Conservation (phyloP, 1,284 basidiomycete genomes). For the Pholiota adiposa region DNA sequence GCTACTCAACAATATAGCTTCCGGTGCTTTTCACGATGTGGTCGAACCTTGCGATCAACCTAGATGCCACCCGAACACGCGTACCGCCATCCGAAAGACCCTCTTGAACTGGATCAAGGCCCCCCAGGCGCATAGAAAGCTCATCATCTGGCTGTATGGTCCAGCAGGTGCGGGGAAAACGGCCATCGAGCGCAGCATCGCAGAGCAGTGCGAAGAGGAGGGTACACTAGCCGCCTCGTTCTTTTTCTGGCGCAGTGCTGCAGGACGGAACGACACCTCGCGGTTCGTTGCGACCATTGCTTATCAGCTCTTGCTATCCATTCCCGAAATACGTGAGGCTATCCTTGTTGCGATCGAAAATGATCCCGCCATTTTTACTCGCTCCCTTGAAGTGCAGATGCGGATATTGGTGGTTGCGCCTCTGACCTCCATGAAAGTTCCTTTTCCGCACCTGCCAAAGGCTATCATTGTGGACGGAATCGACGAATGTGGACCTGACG, state of each 20-base stretch:
- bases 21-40: not conserved
- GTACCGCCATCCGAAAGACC: constrained; percentile 4
- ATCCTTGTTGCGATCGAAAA: constrained; percentile 5
- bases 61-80: constrained; percentile 17
- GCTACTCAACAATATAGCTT: not conserved
- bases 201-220: constrained; percentile 6
- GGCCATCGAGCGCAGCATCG: constrained; percentile 17
- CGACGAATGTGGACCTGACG: constrained; percentile 13
- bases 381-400: not conserved
- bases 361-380: constrained; percentile 13
- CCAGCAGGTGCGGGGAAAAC: constrained; percentile 24
- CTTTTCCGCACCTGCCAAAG: constrained; percentile 2
- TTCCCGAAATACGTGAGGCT: not conserved
- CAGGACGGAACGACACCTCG: constrained; percentile 1
- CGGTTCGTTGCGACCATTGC: constrained; percentile 13
- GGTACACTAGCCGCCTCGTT: constrained; percentile 16
- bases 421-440: not conserved
- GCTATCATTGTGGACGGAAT: constrained; percentile 18
- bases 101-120: constrained; percentile 12
- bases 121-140: not conserved
- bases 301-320: constrained; percentile 10
- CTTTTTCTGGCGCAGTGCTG: constrained; percentile 9
- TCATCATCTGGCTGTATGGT: constrained; percentile 26
- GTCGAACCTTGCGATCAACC: constrained; percentile 11
- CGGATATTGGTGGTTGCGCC: not conserved